A percentile compares a stretch with the other conserved stretches of the same genome.
phyloP scores from a whole-genome alignment of 495 filamentous ascomycete genomes.

The Penicillium steckii region DNA sequence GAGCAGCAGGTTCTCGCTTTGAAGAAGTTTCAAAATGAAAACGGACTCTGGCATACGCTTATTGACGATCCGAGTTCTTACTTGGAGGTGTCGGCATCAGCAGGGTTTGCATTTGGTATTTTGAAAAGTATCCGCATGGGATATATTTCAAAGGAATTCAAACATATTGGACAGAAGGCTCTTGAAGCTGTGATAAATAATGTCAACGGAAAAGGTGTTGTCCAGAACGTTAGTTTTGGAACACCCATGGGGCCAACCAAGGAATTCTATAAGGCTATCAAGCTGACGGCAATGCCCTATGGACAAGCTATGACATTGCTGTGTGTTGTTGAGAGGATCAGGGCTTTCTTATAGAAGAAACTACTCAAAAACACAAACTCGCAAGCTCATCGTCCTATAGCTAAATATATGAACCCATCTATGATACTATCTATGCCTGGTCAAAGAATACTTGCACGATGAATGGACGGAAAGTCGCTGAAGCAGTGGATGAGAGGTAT shows the following conservation, averaged over 20 bases:
- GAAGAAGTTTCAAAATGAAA: constrained; percentile 40
- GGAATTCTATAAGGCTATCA: constrained; percentile 60
- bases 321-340: not conserved
- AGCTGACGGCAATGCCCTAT: constrained; percentile 63
- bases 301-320: constrained; percentile 54
- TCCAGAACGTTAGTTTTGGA: constrained; percentile 59
- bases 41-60: constrained; percentile 59
- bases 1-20: constrained; percentile 55
- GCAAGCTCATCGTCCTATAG: no score
- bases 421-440: no score
- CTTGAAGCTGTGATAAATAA: constrained; percentile 53
- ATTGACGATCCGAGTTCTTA: constrained; percentile 57
- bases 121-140: constrained; percentile 45
- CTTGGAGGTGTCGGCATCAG: constrained; percentile 61
- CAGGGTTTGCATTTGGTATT: constrained; percentile 58
- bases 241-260: constrained; percentile 59
- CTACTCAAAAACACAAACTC: no score
- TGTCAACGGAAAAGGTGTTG: constrained; percentile 52
- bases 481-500: no score
- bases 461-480: no score
- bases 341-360: not conserved
- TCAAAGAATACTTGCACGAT: no score
- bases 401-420: no score
- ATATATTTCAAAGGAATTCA: constrained; percentile 46
- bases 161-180: constrained; percentile 47